Evolutionary conservation across 106 monocot genomes (phyloP), one percentile per base, ranked within the genome.

Genomic region (Allium sativum): DNA sequence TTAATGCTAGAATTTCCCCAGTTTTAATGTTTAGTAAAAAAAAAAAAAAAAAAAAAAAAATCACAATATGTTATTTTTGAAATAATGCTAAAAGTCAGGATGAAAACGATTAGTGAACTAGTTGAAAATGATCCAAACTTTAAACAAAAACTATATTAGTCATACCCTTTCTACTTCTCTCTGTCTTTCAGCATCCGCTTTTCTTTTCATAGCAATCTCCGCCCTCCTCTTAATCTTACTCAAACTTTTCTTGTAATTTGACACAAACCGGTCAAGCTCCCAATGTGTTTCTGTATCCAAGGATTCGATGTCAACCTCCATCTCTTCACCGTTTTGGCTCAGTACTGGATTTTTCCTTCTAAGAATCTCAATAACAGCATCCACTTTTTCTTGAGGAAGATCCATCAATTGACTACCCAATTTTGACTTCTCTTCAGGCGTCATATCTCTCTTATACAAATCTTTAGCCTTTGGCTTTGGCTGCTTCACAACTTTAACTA

Each of bases 231-330:
- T 87, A 53, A 72, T 66, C 77, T 87, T 87, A 74, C 87, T 87
- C 40, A 87, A 65, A 42, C 79, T 82, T 68, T 87, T 87, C 68
- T 87, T 87, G 57, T 82, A 82, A 80, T 92, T 78, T 12, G 78
- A 76, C 18, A 86, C 83, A 58, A 92, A 83, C 61, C 86, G 75
- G 67, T 86, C 86, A 61, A 92, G 86, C 71, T 92, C 86, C 83
- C 86, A 86, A 53, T 86, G 83, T 44, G 86, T 86, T 62, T 83
- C 91, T 12, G 61, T 76, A 65, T 92, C 91, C 22, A 81, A 77
- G 44, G 67, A 75, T 45, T 86, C 86, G 44, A 92, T 81, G 53
- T 92, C 86, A 18, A 92, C 80, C 57, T 92, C 91, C 66, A 86
- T 83, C 68, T 86, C 83, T 59, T 79, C 83, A 40, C 82, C 83